These are phyloP conservation scores for Solanum commersonii DNA, from an alignment of 257 asterid genomes.

Conservation along the genomic window DNA sequence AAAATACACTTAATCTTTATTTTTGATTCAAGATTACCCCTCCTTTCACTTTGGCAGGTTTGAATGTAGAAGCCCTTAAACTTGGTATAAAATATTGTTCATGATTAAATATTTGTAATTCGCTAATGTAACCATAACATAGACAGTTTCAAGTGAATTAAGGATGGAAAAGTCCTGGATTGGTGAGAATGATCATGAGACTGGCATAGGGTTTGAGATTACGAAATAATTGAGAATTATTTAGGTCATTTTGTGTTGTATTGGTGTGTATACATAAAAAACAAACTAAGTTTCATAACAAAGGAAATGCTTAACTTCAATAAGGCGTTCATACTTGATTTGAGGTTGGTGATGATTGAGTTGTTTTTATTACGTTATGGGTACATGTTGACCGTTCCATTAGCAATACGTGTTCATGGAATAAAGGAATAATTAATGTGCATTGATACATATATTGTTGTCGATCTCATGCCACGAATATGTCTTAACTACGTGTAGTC, in stretches of 20 bases:
- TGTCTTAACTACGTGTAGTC: not conserved
- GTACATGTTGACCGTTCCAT: not conserved
- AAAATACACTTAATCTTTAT: too few species aligned
- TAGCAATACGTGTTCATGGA: not conserved
- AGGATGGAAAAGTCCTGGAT: not conserved
- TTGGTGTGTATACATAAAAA: not conserved
- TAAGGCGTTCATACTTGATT: not conserved
- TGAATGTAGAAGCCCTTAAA: not conserved
- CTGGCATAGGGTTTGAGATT: not conserved
- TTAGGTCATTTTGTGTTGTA: not conserved
- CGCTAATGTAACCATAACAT: not conserved
- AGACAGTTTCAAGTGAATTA: too few species aligned
- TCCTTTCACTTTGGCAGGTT: not conserved
- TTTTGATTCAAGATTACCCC: not conserved
- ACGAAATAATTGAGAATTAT: too few species aligned
- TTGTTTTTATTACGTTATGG: too few species aligned
- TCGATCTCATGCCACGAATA: not conserved
- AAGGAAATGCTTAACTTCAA: too few species aligned
- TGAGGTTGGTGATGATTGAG: not conserved
- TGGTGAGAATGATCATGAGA: not conserved
- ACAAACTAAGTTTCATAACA: too few species aligned
- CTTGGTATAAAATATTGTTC: too few species aligned
- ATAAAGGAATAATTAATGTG: not conserved
- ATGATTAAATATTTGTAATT: too few species aligned
- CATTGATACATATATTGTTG: not conserved